Conservation (phyloP, 2,329 filamentous ascomycete species). For the Alternaria tenuissima region DNA sequence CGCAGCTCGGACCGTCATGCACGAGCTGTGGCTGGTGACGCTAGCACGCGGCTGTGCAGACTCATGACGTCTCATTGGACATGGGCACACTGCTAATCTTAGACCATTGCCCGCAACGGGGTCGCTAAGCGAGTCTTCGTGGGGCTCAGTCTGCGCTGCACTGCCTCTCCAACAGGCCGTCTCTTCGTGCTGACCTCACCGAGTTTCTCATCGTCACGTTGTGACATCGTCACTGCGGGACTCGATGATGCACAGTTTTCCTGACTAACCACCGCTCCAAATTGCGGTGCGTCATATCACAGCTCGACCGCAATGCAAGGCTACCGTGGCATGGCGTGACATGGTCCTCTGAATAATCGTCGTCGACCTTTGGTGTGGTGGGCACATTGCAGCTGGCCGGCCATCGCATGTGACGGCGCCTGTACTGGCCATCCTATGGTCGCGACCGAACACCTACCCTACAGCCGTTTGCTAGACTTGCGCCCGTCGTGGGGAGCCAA, state of each 20-base stretch:
- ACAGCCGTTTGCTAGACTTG: slow-evolving; percentile 13
- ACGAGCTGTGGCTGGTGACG: slow-evolving; percentile 34
- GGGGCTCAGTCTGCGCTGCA: slow-evolving; percentile 28
- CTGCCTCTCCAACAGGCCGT: slow-evolving; percentile 8
- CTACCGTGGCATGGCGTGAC: slow-evolving; percentile 11
- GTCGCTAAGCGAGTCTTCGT: slow-evolving; percentile 26
- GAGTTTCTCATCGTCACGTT: slow-evolving; percentile 22
- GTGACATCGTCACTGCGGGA: slow-evolving; percentile 18
- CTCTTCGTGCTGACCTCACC: slow-evolving; percentile 43
- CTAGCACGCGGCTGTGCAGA: slow-evolving; percentile 31
- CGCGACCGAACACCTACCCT: slow-evolving; percentile 10
- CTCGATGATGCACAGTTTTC: slow-evolving; percentile 10
- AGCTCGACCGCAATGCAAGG: slow-evolving; percentile 26
- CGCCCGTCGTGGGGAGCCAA: slow-evolving; percentile 13
- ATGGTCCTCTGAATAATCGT: slow-evolving; percentile 13
- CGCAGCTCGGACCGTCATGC: slow-evolving; percentile 27
- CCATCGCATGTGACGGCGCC: slow-evolving; percentile 10
- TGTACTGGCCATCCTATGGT: slow-evolving; percentile 9
- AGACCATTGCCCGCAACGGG: slow-evolving; percentile 36
- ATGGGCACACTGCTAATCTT: slow-evolving; percentile 22
- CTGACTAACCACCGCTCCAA: slow-evolving; percentile 9
- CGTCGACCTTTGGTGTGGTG: slow-evolving; percentile 8
- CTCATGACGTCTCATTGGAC: slow-evolving; percentile 25
- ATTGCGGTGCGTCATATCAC: slow-evolving; percentile 22
- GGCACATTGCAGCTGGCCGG: slow-evolving; percentile 8